Evolutionary conservation across 176 grass and related monocot species (phyloP), one percentile per base, ranked within the genome.

Genomic region (Melocanna baccifera): DNA sequence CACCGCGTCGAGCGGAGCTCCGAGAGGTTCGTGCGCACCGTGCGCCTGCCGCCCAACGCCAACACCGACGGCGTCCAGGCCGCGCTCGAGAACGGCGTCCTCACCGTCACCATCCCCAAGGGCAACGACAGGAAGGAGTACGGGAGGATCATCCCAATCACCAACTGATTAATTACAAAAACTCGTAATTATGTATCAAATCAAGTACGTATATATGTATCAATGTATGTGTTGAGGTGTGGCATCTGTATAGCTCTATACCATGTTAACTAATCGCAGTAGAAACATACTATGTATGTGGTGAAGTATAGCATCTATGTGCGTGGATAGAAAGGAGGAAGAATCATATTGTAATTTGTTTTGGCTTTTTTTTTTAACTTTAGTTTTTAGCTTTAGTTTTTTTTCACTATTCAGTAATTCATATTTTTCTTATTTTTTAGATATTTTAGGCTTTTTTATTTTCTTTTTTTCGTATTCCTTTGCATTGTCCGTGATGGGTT

Each of bases 51-150:
- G 9, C 78, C 85, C 12, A 84, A 88, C 77, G 82, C 88, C 45
- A 86, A 92, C 51, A 45, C 42, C 13, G 87, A 94, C 61, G 5
- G 0, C 65, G 77, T 81, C 20, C 76, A 81, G 47, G 93, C 75
- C 0, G 0, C 72, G 78, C 66, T 94, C 55, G 87, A 84, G 14
- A 81, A 92, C 39, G 90, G 90, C 34, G 90, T 94, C 62, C 93
- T 94, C 75, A 94, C 87, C 57, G 4, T 94, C 62, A 92, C 90
- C 23, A 71, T 94, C 42, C 92, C 90, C 36, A 94, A 94, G 78
- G 87, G 79, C 63, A 63, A 77, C 28, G 92, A 77, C 0, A 70
- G 13, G 69, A 92, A 90, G 78, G 19, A 73, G 0, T 39, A 76
- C 69, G 73, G 69, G 55, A 80, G 86, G 28, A 55, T 86, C 75